Conservation (phyloP, 192 early-diverging fungal genomes). For the Umbelopsis sp. region DNA sequence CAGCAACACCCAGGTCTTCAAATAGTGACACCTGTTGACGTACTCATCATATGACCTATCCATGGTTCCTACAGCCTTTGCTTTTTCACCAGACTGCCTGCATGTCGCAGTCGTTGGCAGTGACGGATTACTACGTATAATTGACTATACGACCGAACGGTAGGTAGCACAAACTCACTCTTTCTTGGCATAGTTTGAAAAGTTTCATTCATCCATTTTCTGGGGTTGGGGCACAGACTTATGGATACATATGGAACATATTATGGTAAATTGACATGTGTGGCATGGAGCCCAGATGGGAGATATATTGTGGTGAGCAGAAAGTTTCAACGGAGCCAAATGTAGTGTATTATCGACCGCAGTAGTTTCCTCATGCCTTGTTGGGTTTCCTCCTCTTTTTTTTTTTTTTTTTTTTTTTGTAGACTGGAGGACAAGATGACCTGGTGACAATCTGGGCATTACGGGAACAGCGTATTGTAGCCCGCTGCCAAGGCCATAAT, state of each 20-base stretch:
- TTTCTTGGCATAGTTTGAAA: too few relatives aligned
- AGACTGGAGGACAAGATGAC: conserved; percentile 92
- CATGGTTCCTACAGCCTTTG: conserved; percentile 51
- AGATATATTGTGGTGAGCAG: conserved; percentile 64
- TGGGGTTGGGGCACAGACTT: conserved; percentile 41
- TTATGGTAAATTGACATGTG: conserved; percentile 85
- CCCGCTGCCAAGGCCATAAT: conserved; percentile 88
- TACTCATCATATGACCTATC: too few relatives aligned
- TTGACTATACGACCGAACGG: conserved; percentile 72
- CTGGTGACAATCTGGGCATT: conserved; percentile 88
- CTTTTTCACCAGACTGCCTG: conserved; percentile 83
- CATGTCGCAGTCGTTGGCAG: conserved; percentile 80
- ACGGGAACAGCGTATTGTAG: conserved; percentile 73
- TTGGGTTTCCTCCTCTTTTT: background rate
- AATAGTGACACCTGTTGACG: too few relatives aligned
- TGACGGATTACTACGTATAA: conserved; percentile 78
- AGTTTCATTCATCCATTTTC: too few relatives aligned
- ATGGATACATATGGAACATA: conserved; percentile 79
- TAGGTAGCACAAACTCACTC: conserved; percentile 14
- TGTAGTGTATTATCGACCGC: too few relatives aligned
- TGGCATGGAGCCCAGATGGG: conserved; percentile 88
- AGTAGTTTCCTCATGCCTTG: too few relatives aligned
- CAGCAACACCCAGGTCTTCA: too few relatives aligned
- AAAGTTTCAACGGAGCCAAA: too few relatives aligned
- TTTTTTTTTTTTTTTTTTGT: conserved; percentile 29